Evolutionary conservation across 371 early-diverging fungal species (phyloP), one percentile per base, ranked within the genome.

Genomic region (Saksenaea oblongispora): DNA sequence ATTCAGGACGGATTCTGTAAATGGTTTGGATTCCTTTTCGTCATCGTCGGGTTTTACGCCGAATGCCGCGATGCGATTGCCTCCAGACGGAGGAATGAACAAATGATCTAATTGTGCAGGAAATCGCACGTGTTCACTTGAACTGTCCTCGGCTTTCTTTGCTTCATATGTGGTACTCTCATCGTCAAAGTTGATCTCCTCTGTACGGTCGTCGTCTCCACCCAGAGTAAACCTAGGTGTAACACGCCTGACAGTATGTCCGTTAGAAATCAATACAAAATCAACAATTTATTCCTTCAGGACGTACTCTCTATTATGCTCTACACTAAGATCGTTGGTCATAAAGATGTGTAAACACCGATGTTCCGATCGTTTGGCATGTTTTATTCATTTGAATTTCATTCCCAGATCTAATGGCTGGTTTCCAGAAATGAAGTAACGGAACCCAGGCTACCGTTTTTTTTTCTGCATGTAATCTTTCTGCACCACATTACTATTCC

Each of bases 321-420:
- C 51, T 18, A 22, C 22, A 47, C 51, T 47, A 22, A 3, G 51
- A 47, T 47, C 18, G 17, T 17, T 47, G 22, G 17, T 22, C 51
- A 47, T 47, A 8, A n/a, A 22, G 24, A 10, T 47, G 22, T 22
- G 51, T 18, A 41, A 47, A 22, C 22, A 10, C 31, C 17, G 51
- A 18, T 47, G 22, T 22, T 47, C 51, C 51, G 51, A 47, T 47
- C 47, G 10, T 47, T 22, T 47, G 51, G 51, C 51, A 47, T 47
- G n/a, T 31, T 22, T 39, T 47, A 47, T 47, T 22, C 51, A 22
- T 22, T 47, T 18, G 17, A n/a, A 47, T 47, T 47, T 47, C 51
- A 47, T n/a, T 47, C 51, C 24, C 51, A 47, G 51, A 47, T 22
- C 2, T 10, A 22, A n/a, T 47, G 51, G 17, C 24, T 3, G 17